phyloP scores from a whole-genome alignment of 1,284 basidiomycete species.

The Heterobasidion occidentale region DNA sequence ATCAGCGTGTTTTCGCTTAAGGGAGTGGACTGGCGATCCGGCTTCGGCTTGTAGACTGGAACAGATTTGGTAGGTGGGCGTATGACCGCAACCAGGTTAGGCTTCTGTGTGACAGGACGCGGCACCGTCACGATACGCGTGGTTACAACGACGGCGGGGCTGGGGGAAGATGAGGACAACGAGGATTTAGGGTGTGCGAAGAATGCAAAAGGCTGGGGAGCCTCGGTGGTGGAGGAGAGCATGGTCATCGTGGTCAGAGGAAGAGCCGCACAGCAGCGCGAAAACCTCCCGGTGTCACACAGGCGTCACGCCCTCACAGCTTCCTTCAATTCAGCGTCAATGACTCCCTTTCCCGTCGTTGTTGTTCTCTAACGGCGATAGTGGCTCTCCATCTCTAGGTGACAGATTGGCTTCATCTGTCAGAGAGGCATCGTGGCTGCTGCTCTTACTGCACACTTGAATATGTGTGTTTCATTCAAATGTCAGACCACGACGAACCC shows the following conservation, averaged over 20 bases:
- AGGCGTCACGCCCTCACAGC: not conserved
- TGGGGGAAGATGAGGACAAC: conserved; percentile 11
- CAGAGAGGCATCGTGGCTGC: too few species aligned
- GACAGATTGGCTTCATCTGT: too few species aligned
- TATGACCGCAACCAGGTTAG: not conserved
- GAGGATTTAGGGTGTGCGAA: conserved; percentile 19
- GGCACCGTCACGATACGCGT: conserved; percentile 20
- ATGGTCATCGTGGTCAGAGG: not conserved
- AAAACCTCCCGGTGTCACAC: conserved; percentile 1
- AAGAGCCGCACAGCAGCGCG: not conserved
- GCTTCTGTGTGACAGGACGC: conserved; percentile 2
- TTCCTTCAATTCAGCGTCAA: not conserved
- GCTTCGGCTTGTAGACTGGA: conserved; percentile 1
- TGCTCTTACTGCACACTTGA: too few species aligned
- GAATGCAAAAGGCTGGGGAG: conserved; percentile 10
- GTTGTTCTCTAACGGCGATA: not conserved
- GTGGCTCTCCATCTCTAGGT: too few species aligned
- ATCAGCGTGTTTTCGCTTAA: conserved; percentile 3
- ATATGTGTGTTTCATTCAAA: too few species aligned
- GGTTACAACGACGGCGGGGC: conserved; percentile 14
- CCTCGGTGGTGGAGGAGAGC: not conserved
- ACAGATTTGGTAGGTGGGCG: conserved; percentile 1
- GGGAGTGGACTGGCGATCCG: not conserved
- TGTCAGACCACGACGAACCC: too few species aligned
- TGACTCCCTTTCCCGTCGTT: not conserved